Conservation (phyloP, 768 basidiomycete species). For the Lanmaoa pseudosensibilis region DNA sequence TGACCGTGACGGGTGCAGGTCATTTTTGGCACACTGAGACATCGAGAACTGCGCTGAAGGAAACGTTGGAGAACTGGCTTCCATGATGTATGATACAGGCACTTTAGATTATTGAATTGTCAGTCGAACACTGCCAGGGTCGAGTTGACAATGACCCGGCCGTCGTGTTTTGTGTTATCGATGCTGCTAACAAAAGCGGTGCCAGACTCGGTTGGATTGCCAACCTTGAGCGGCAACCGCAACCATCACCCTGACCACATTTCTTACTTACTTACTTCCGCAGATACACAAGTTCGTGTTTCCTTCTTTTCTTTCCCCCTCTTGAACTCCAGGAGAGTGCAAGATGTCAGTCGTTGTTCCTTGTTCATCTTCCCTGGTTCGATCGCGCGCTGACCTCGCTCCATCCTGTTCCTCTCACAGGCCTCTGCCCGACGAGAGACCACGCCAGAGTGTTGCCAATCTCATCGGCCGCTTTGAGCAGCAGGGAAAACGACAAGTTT, state of each 20-base stretch:
- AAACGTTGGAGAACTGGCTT: constrained; percentile 25
- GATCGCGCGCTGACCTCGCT: constrained; percentile 15
- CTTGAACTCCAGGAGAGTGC: constrained; percentile 20
- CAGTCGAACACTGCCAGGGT: constrained; percentile 11
- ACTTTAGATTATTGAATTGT: background rate
- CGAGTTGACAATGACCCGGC: background rate
- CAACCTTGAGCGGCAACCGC: constrained; percentile 24
- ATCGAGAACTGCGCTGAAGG: constrained; percentile 21
- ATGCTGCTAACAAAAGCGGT: constrained; percentile 17
- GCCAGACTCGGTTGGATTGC: background rate
- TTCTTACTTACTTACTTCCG: constrained; percentile 11
- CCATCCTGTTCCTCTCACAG: constrained; percentile 39
- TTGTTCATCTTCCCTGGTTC: background rate
- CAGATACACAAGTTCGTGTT: constrained; percentile 13
- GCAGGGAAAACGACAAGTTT: constrained; percentile 65
- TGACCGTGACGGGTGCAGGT: constrained; percentile 46
- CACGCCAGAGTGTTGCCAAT: constrained; percentile 84
- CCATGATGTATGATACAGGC: background rate
- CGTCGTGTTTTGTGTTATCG: background rate
- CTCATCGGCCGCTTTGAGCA: constrained; percentile 89
- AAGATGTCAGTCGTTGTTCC: constrained; percentile 29
- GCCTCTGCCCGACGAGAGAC: constrained; percentile 87
- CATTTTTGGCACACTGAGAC: constrained; percentile 65
- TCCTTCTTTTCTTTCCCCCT: constrained; percentile 9
- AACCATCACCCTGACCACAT: constrained; percentile 27